Base-by-base conservation (phyloP, 768 basidiomycete genomes). In the Coprinopsis sp. region DNA sequence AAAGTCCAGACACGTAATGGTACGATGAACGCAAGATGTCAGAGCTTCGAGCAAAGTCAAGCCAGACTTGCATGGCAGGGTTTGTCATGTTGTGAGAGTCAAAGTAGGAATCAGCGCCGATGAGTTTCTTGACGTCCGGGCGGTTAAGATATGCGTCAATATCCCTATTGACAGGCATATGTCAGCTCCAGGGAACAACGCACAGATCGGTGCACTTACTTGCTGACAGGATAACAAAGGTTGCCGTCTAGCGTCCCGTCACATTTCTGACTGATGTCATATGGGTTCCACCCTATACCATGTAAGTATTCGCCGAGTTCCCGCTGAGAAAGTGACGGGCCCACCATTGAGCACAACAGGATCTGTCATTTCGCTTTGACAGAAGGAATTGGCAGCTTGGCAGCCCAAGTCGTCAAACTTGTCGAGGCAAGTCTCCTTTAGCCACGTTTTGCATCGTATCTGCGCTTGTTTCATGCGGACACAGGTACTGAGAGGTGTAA, bases 251-350 rank as follows among this genome's bases (percentile, higher is more conserved):
- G 59, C 23, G 63, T 57, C 47, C 80, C 74, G 51, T 76, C 72
- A 47, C 84, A 87, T 25, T 68, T 62, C 55, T 74, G 73, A 56
- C 75, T 82, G 41, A 91, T 76, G 55, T 91, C 86, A 57, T 91
- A 89, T 1, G 76, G 78, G 57, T 82, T 81, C 60, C 65, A 64
- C 12, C 69, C 72, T 72, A 40, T n/a, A 14, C 4, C 5, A 13
- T 19, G 3, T 34, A 21, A 22, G 13, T 43, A 18, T 36, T 14
- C 8, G 3, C 12, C 38, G 22, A 19, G 10, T 11, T 6, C 12
- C 38, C 5, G 25, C 18, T 10, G 18, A 6, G 23, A 23, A 39
- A 8, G 27, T 7, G 7, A 10, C 16, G 19, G 30, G 51, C 74
- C 58, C 29, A 74, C 72, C 64, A 51, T 68, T 67, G 49, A 66